Percentiles rank a stretch among this genome's conserved stretches.
phyloP scores from a whole-genome alignment of 2,329 filamentous ascomycete species.

The Hirsutella rhossiliensis region DNA sequence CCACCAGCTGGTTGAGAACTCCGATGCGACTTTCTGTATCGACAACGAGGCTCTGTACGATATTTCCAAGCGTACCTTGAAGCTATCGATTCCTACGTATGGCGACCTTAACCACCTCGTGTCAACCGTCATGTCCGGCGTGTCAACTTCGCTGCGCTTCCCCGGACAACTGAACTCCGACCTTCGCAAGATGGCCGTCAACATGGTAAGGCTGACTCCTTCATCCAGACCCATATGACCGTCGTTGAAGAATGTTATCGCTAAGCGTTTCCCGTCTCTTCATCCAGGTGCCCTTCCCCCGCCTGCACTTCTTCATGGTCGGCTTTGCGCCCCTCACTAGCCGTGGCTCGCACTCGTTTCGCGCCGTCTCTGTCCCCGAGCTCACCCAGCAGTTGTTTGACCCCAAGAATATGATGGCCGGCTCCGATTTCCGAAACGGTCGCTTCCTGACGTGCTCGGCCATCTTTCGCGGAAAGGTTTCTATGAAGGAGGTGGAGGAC shows the following conservation, averaged over 20 bases:
- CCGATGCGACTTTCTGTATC: slow-evolving; percentile 99
- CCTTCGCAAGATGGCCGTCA: slow-evolving; percentile 97
- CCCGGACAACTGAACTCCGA: slow-evolving; percentile 99
- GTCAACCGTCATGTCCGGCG: slow-evolving; percentile 98
- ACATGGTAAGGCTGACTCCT: slow-evolving; percentile 55
- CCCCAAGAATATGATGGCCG: slow-evolving; percentile 99
- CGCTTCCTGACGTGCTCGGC: slow-evolving; percentile 99
- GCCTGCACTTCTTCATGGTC: slow-evolving; percentile 99
- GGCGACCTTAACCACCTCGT: slow-evolving; percentile 99
- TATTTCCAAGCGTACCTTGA: slow-evolving; percentile 99
- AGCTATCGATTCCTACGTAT: slow-evolving; percentile 97
- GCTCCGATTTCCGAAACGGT: slow-evolving; percentile 98
- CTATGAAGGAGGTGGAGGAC: slow-evolving; percentile 99
- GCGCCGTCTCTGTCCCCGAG: slow-evolving; percentile 92
- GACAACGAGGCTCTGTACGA: slow-evolving; percentile 99
- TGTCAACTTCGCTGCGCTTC: slow-evolving; percentile 98
- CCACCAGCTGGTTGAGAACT: slow-evolving; percentile 99
- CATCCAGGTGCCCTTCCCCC: slow-evolving; percentile 77
- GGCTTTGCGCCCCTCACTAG: slow-evolving; percentile 97
- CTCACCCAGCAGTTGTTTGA: slow-evolving; percentile 99
- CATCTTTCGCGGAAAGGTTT: slow-evolving; percentile 99
- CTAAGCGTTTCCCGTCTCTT: background rate
- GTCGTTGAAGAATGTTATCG: background rate
- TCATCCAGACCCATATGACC: background rate
- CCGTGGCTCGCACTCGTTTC: slow-evolving; percentile 77